Evolutionary conservation across 1,284 basidiomycete species (phyloP), one percentile per base, ranked within the genome.

Genomic region (Rugosomyces carneus): DNA sequence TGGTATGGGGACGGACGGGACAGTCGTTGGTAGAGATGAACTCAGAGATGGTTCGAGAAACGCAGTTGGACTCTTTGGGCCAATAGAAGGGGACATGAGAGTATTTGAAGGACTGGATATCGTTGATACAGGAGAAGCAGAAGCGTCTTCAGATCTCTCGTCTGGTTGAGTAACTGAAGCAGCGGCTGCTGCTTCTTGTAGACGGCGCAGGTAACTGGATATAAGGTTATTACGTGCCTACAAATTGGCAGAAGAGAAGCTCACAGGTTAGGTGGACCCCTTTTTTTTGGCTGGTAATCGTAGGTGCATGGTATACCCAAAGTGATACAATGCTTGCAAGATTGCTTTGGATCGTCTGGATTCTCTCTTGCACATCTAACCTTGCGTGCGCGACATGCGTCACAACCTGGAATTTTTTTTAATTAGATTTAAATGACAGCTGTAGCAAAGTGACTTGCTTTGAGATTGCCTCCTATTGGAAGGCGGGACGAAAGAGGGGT

Each of bases 251-350:
- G 41, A 31, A 18, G 18, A n/a, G 37, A 34, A 32, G 40, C 81
- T 66, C 62, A 92, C 87, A 92, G 71, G 64, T 93, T 93, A 0
- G 89, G 90, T 3, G 90, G 90, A 0, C 90, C 90, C 47, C 90
- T 74, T 65, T 93, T 93, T 73, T 91, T 92, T 13, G 90, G 90
- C 64, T 89, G 87, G 62, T 93, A 93, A 57, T 92, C 86, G 57
- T 92, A 93, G 0, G 89, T 92, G 63, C 89, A 93, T 10, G 83
- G 77, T 46, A 92, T 86, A 27, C 81, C 84, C 36, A 93, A 79
- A 1, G 87, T 78, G 54, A 83, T 73, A 62, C 89, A 93, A 60
- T 91, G 89, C 57, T 87, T 88, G 82, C 87, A 88, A 18, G 81
- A 74, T 54, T 79, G 78, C 62, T 81, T 84, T 15, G 75, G 71